phyloP scores from a whole-genome alignment of 805 yeast species.

The Saccharomyces kudriavzevii region DNA sequence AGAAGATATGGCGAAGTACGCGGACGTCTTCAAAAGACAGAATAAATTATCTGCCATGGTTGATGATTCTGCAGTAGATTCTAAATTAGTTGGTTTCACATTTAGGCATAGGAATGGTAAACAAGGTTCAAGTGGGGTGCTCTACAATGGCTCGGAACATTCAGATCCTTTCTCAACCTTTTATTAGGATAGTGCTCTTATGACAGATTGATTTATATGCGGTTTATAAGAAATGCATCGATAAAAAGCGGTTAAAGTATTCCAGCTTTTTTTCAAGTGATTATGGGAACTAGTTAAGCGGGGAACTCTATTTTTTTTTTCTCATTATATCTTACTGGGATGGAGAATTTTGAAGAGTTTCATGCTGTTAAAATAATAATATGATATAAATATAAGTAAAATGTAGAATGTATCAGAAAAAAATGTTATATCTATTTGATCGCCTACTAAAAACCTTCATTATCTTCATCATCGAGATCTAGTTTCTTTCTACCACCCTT shows the following conservation, averaged over 20 bases:
- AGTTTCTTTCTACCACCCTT: constrained; percentile 70
- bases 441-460: constrained; percentile 15
- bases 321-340: neutral
- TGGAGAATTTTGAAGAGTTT: neutral
- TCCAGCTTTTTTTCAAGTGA: neutral
- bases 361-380: neutral
- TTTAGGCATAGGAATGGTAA: constrained; percentile 65
- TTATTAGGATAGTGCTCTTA: constrained; percentile 12
- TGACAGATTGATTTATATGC: neutral
- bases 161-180: constrained; percentile 34
- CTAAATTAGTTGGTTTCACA: constrained; percentile 89
- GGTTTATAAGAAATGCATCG: neutral
- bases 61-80: constrained; percentile 47
- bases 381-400: neutral
- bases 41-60: constrained; percentile 69
- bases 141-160: constrained; percentile 30
- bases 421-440: too few species aligned
- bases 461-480: constrained; percentile 39
- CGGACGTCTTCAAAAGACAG: constrained; percentile 91
- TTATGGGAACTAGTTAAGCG: neutral
- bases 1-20: constrained; percentile 94
- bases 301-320: neutral
- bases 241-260: neutral
- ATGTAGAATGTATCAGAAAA: neutral
- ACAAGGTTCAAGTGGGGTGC: constrained; percentile 32